Base-by-base conservation (phyloP, 345 rosid genomes). In the Hypericum androsaemum region DNA sequence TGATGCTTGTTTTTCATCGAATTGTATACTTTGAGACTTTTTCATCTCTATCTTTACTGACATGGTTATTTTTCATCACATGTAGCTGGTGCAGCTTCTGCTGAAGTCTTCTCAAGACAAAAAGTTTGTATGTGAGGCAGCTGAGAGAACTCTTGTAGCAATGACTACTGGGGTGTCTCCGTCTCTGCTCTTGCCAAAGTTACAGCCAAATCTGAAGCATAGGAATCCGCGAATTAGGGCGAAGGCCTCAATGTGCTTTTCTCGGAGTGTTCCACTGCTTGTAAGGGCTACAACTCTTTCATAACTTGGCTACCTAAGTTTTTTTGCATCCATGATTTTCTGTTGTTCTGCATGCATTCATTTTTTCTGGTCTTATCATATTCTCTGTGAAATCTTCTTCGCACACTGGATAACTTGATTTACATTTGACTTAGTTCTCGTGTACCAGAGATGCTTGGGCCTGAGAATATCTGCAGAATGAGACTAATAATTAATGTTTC, bases 71-170 rank as follows among this genome's bases (percentile, higher is more conserved):
- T 70, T 62, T 48, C 47, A 40, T 59, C 16, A 1, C 45, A 15
- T 77, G 60, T 78, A 92, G 98, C 86, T 92, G 47, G 74, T 84
- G 35, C 97, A 88, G 67, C 95, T 92, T 57, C 89, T 92, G 45
- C 88, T 92, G 56, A 92, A 92, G 66, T 72, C 98, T 64, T 88
- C 96, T 41, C 98, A 92, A 67, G 98, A 92, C 68, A 92, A 92
- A 63, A 70, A 80, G 53, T 92, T 92, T 73, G 95, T 92, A 16
- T 92, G 97, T 11, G 99, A 88, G 75, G 99, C 95, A 60, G 97
- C 97, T 45, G 95, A 69, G 70, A 88, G 72, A 71, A 94, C 97
- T 61, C 66, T 92, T 51, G 74, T 69, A 12, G 77, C 86, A 60
- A 74, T 88, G 95, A 83, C 95, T 10, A 73, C 81, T 44, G 75